Conservation (phyloP, 1,139 yeast genomes). For the Scheffersomyces illinoinensis region DNA sequence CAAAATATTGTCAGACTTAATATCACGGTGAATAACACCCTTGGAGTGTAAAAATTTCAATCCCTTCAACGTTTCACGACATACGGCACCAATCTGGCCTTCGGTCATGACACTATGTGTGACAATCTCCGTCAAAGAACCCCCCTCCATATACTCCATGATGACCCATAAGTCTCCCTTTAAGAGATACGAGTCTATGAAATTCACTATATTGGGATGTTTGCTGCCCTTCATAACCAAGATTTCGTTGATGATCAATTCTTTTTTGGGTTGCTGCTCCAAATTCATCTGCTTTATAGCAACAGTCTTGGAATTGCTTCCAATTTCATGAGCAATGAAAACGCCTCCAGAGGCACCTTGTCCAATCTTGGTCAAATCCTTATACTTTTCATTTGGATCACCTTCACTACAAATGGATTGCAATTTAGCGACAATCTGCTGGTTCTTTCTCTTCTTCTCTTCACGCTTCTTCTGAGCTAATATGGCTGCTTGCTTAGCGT, state of each 20-base stretch:
- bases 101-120: conserved; percentile 95
- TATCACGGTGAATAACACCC: conserved; percentile 95
- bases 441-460: conserved; percentile 67
- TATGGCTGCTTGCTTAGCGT: conserved; percentile 57
- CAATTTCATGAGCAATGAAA: conserved; percentile 75
- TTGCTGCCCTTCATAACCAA: conserved; percentile 90
- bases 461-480: conserved; percentile 71
- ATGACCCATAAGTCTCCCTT: conserved; percentile 88
- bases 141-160: conserved; percentile 99
- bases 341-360: conserved; percentile 99
- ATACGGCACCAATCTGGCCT: conserved; percentile 96
- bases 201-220: conserved; percentile 91
- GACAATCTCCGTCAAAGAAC: conserved; percentile 91
- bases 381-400: conserved; percentile 78
- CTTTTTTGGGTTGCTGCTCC: conserved; percentile 93
- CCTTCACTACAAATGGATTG: conserved; percentile 80
- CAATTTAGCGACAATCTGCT: conserved; percentile 68
- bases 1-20: conserved; percentile 89
- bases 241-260: conserved; percentile 86
- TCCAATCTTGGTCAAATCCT: conserved; percentile 78
- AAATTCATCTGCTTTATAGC: conserved; percentile 96
- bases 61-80: conserved; percentile 87
- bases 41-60: conserved; percentile 84
- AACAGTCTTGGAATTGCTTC: conserved; percentile 61
- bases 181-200: conserved; percentile 77